phyloP scores from a whole-genome alignment of 768 basidiomycete genomes.

The Rhodotorula taiwanensis region DNA sequence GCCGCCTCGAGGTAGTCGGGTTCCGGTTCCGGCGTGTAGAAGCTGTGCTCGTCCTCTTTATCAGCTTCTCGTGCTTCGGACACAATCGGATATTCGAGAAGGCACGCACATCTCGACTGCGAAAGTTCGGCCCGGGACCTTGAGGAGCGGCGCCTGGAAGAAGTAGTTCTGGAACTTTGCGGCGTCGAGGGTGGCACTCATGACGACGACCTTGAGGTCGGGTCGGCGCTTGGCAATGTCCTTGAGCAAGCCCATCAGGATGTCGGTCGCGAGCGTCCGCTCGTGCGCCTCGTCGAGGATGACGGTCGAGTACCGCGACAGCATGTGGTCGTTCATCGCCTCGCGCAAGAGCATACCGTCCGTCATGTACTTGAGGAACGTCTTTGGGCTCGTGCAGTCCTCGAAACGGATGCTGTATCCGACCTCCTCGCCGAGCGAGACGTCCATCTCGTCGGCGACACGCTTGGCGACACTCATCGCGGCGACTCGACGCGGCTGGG shows the following conservation, averaged over 20 bases:
- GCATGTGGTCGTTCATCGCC: conserved; percentile 90
- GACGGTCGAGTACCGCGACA: conserved; percentile 88
- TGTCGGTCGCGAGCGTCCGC: conserved; percentile 93
- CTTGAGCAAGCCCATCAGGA: conserved; percentile 95
- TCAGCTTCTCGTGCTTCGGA: neutral
- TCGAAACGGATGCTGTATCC: conserved; percentile 99
- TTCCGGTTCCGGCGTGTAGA: conserved; percentile 86
- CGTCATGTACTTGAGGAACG: conserved; percentile 99
- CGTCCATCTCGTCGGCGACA: conserved; percentile 98
- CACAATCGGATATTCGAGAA: neutral
- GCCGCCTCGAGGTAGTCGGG: conserved; percentile 96
- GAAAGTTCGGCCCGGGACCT: conserved; percentile 74
- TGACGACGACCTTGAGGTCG: conserved; percentile 94
- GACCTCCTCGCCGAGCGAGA: conserved; percentile 85
- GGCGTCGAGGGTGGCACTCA: conserved; percentile 96
- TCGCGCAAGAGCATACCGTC: conserved; percentile 73
- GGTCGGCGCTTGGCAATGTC: conserved; percentile 65
- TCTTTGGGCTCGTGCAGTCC: conserved; percentile 85
- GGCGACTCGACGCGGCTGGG: conserved; percentile 90
- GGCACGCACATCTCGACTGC: conserved; percentile 71
- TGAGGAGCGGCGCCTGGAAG: conserved; percentile 48
- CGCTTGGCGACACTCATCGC: conserved; percentile 98
- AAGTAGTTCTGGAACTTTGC: conserved; percentile 97
- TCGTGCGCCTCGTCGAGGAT: conserved; percentile 99
- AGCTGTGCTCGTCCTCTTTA: conserved; percentile 42